These are phyloP conservation scores for Chionographis japonica DNA, from an alignment of 106 monocot species.

Conservation along the genomic window DNA sequence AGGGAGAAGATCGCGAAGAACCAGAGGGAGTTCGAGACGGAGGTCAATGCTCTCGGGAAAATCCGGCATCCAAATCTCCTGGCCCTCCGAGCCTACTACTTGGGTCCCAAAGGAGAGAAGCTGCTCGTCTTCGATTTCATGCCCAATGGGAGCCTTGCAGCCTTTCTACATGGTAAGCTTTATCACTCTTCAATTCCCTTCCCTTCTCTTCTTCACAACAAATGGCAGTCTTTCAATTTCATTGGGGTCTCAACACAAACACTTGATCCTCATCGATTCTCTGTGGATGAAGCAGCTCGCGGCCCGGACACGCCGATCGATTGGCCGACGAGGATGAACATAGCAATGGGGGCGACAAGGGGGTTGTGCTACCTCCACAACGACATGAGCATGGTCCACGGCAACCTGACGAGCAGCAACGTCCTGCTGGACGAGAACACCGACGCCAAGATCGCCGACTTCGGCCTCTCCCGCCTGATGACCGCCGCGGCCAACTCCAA, in stretches of 20 bases:
- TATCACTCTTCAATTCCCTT: neutral
- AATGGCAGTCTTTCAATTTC: neutral
- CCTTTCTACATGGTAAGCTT: slow-evolving; percentile 68
- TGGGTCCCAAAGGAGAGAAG: slow-evolving; percentile 97
- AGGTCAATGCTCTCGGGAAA: slow-evolving; percentile 63
- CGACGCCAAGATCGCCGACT: slow-evolving; percentile 59
- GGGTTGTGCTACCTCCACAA: slow-evolving; percentile 72
- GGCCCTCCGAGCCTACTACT: slow-evolving; percentile 67
- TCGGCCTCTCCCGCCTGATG: slow-evolving; percentile 67
- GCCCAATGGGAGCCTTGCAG: slow-evolving; percentile 77
- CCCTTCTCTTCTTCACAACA: neutral
- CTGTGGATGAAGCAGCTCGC: slow-evolving; percentile 36
- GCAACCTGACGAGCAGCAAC: slow-evolving; percentile 80
- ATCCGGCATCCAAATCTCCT: slow-evolving; percentile 65
- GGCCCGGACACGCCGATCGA: slow-evolving; percentile 58
- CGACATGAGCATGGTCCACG: slow-evolving; percentile 56
- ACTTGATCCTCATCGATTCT: too few species aligned
- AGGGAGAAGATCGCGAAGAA: slow-evolving; percentile 83
- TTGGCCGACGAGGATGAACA: slow-evolving; percentile 71
- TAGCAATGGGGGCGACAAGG: slow-evolving; percentile 56
- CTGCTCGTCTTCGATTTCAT: slow-evolving; percentile 87
- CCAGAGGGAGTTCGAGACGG: slow-evolving; percentile 73
- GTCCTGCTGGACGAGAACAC: slow-evolving; percentile 54
- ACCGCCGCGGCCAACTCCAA: slow-evolving; percentile 60
- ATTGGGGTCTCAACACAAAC: too few species aligned